Base-by-base conservation (phyloP, 2,329 filamentous ascomycete species). In the Colletotrichum lini region DNA sequence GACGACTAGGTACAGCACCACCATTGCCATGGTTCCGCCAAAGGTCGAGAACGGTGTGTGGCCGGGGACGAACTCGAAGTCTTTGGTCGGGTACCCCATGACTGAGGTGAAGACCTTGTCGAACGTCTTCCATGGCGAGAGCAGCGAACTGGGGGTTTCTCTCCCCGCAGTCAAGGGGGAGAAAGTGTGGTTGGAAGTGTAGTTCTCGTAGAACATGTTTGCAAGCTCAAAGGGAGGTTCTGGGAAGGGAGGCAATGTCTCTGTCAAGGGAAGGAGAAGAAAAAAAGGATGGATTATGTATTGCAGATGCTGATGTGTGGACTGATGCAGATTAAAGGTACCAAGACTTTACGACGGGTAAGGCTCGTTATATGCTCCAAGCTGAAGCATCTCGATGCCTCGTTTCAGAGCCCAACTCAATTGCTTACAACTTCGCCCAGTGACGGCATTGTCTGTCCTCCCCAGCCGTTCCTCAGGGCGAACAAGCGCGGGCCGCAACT, bases 41-140 rank as follows among this genome's bases (percentile, higher is more conserved):
- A 96, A 83, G 7, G 93, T 96, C 65, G 94, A 95, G 86, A 97
- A 90, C 49, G 93, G 91, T n/a, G 93, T 96, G 79, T 88, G 84
- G 76, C 92, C 92, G 45, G 89, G 86, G 60, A 89, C 85, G 82
- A 97, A 97, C 71, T 87, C 84, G 83, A 97, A 97, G 72, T 96
- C 90, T 73, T 93, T 90, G 61, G 94, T 91, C 73, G 92, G 90
- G 83, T 94, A 95, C 76, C 94, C 94, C 72, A 87, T 87, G 72
- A 93, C 84, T 50, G 84, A 79, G 80, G 91, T 90, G 81, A 92
- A 96, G 73, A 86, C 90, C 83, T 93, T 92, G 84, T 90, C 91
- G 87, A 97, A 97, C 82, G 94, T 89, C 73, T 93, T 56, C 70
- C 70, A 72, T 50, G 70, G 93, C 93, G 94, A 97, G 82, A 63